Conservation (phyloP, 208 protist genomes). For the Zelonia costaricensis region DNA sequence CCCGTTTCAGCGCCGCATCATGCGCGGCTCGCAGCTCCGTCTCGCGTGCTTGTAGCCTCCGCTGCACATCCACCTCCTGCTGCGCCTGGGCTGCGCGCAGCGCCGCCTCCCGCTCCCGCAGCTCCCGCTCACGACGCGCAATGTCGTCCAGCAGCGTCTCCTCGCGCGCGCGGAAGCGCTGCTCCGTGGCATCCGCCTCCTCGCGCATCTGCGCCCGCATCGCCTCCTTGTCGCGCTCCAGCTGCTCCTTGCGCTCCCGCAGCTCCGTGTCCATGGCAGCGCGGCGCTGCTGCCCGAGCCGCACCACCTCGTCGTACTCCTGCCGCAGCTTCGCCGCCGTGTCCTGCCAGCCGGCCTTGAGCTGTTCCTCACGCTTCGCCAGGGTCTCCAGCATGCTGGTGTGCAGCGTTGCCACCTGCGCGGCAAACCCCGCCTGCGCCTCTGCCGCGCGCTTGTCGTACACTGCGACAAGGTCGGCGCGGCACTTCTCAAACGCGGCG, state of each 20-base stretch:
- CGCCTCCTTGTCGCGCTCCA: constrained; percentile 53
- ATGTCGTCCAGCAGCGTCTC: constrained; percentile 49
- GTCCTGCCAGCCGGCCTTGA: constrained; percentile 39
- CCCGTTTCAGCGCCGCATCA: constrained; percentile 45
- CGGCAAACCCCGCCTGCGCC: constrained; percentile 32
- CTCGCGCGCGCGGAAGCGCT: constrained; percentile 47
- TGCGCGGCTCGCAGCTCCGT: constrained; percentile 51
- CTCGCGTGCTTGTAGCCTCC: constrained; percentile 38
- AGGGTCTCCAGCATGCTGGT: constrained; percentile 34
- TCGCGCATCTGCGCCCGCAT: constrained; percentile 29
- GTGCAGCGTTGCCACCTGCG: constrained; percentile 24
- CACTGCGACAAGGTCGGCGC: constrained; percentile 22
- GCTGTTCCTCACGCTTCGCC: constrained; percentile 40
- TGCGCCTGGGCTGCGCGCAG: constrained; percentile 34
- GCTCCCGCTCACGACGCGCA: constrained; percentile 46
- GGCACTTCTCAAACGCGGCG: constrained; percentile 40
- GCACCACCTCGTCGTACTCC: constrained; percentile 37
- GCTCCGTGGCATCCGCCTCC: constrained; percentile 24
- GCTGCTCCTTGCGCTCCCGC: constrained; percentile 21
- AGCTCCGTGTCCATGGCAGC: constrained; percentile 44
- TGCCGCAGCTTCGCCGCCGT: constrained; percentile 29
- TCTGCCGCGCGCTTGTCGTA: constrained; percentile 48
- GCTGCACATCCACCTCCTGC: constrained; percentile 42
- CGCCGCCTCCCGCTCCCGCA: constrained; percentile 48
- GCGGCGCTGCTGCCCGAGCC: constrained; percentile 27